Evolutionary conservation across 208 protist species (phyloP), one percentile per base, ranked within the genome.

Genomic region (Novymonas esmeraldas): DNA sequence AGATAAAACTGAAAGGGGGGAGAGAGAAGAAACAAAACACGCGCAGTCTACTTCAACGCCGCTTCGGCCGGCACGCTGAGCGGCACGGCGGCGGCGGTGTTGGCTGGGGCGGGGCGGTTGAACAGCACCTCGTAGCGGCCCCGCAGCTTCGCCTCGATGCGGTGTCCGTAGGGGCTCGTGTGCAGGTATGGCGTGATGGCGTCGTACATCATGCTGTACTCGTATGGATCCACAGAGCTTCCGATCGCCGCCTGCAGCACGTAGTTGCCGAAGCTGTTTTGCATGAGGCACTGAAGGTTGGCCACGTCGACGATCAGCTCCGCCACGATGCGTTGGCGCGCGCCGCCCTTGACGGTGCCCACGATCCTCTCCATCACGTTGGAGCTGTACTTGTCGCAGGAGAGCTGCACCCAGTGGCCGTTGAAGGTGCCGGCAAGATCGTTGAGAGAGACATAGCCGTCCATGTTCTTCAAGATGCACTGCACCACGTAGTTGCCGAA

Each of bases 401-500:
- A 89, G 26, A 94, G 76, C 48, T 64, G 38, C 50, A 92, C 69
- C 79, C 79, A 92, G 65, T 91, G 79, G 2, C 76, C 76, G 16
- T 72, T 63, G 70, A 92, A 92, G 45, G 70, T 77, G 16, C 49
- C 58, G 31, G 76, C 79, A 13, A 89, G 58, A 13, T 83, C 76
- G 2, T 70, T 58, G 6, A 84, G 13, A 0, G 81, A 63, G n/a
- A 77, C 65, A 48, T 41, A 59, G 39, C 61, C 61, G 11, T 91
- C 79, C 61, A 78, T 78, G 66, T 95, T 81, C 64, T 94, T 72
- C 18, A 97, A 63, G 44, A 95, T 69, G 74, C 82, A 89, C 73
- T 97, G 89, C 48, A 93, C 85, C 14, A 97, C 87, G 73, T 95
- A 97, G 73, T 95, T 97, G 31, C 89, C 92, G 71, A 92, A 97